Conservation (phyloP, 2,329 filamentous ascomycete species). For the Exophiala oligosperma region DNA sequence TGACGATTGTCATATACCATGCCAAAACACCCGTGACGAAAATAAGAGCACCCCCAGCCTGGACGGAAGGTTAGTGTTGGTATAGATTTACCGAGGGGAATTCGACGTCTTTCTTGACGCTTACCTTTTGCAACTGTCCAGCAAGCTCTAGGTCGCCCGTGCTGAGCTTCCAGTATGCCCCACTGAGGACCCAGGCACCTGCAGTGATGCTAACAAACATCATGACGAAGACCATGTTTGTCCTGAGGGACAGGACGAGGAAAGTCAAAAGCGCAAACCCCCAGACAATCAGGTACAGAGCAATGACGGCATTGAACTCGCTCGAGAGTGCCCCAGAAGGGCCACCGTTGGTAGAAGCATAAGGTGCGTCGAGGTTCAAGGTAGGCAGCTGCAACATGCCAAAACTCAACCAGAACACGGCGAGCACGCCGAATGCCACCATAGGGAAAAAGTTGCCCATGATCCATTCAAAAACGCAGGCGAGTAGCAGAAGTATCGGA, state of each 20-base stretch:
- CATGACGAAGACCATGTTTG: conserved; percentile 10
- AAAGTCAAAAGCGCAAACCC: conserved; percentile 15
- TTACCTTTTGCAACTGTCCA: conserved; percentile 14
- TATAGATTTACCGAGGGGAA: not conserved
- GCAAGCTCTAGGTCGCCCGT: conserved; percentile 8
- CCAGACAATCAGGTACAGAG: conserved; percentile 18
- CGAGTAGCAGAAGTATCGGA: conserved; percentile 11
- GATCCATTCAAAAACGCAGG: conserved; percentile 8
- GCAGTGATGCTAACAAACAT: conserved; percentile 15
- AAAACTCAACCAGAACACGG: conserved; percentile 17
- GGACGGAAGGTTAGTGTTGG: not conserved
- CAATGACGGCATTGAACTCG: conserved; percentile 16
- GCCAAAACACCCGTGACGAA: conserved; percentile 11
- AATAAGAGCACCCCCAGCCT: conserved; percentile 15
- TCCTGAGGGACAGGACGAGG: conserved; percentile 15
- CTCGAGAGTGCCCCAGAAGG: conserved; percentile 3
- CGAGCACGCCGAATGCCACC: conserved; percentile 9
- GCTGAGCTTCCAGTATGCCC: conserved; percentile 18
- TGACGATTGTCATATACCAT: conserved; percentile 17
- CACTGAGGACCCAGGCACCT: conserved; percentile 8
- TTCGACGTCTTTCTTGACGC: not conserved
- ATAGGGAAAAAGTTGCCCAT: conserved; percentile 16
- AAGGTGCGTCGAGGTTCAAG: conserved; percentile 9
- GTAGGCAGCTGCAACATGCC: conserved; percentile 14
- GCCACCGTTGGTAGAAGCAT: conserved; percentile 2